phyloP scores from a whole-genome alignment of 202 grass and related monocot genomes.

The Cymbopogon flexuosus region DNA sequence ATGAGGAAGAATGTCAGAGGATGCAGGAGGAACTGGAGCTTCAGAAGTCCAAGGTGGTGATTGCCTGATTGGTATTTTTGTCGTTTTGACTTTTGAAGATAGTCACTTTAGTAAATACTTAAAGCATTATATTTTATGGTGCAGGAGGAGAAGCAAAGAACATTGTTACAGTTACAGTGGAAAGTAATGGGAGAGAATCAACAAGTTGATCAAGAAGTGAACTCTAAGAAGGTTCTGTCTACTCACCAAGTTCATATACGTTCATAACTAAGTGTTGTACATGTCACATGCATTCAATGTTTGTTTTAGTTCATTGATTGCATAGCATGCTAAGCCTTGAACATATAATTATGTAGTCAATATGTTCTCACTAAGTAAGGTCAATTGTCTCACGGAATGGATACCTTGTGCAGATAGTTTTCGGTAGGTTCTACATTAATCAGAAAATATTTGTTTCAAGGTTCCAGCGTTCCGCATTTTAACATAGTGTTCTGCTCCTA shows the following conservation, averaged over 20 bases:
- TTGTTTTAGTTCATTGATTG: not conserved
- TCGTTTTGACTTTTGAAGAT: conserved; percentile 37
- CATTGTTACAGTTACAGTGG: conserved; percentile 85
- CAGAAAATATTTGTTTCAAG: not conserved
- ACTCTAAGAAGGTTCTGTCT: conserved; percentile 73
- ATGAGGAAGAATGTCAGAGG: conserved; percentile 78
- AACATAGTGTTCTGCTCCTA: not conserved
- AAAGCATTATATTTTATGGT: conserved; percentile 22
- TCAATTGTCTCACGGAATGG: not conserved
- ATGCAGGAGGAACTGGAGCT: conserved; percentile 83
- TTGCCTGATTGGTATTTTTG: not conserved
- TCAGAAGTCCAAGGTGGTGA: conserved; percentile 82
- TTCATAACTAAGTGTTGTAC: conserved; percentile 5
- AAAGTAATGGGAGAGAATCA: conserved; percentile 98
- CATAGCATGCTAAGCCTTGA: conserved; percentile 21
- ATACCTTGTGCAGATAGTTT: not conserved
- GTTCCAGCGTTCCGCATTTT: not conserved
- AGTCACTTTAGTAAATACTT: conserved; percentile 17
- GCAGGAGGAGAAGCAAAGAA: conserved; percentile 97
- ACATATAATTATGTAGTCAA: not conserved
- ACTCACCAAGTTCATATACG: not conserved
- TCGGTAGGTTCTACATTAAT: not conserved
- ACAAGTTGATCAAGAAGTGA: conserved; percentile 91
- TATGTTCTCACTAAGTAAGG: conserved; percentile 13
- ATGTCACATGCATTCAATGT: conserved; percentile 7